Evolutionary conservation across 495 filamentous ascomycete genomes (phyloP).

Genomic region (Hypoxylon trugodes): DNA sequence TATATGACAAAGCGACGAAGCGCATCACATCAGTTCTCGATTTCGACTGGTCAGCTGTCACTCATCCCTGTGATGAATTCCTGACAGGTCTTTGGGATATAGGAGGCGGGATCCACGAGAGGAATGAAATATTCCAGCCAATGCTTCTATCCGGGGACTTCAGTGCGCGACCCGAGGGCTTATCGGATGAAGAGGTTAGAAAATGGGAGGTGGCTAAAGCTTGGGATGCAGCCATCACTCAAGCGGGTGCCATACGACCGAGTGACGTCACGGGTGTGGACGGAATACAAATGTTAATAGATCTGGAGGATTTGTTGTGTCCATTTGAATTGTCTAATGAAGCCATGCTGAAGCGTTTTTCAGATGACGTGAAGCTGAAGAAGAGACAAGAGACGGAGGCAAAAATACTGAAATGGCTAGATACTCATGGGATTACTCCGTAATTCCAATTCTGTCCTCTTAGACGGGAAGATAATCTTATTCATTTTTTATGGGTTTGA

Average conservation of each 20-base stretch:
- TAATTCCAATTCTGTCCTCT: not conserved
- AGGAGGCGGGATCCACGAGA: constrained; percentile 4
- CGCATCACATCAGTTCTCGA: not conserved
- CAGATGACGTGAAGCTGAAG: not conserved
- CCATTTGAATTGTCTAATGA: constrained; percentile 1
- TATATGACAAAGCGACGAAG: not conserved
- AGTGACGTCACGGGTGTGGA: not conserved
- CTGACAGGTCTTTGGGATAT: constrained; percentile 2
- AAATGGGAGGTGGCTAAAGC: constrained; percentile 12
- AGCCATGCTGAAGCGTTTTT: constrained; percentile 1
- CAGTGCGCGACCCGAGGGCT: not conserved
- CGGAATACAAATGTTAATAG: not conserved
- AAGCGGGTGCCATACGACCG: not conserved
- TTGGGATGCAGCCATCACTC: not conserved
- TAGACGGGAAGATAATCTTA: no score
- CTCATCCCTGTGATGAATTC: constrained; percentile 2
- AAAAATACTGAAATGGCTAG: constrained; percentile 1
- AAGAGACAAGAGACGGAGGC: constrained; percentile 3
- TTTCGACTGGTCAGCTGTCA: constrained; percentile 8
- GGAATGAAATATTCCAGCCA: not conserved
- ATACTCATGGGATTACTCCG: not conserved
- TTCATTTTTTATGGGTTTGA: no score
- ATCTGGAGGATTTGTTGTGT: not conserved
- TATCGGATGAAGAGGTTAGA: not conserved
- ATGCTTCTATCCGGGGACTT: constrained; percentile 4